Evolutionary conservation across 208 protist species (phyloP).

Genomic region (Trypanosoma boissoni): DNA sequence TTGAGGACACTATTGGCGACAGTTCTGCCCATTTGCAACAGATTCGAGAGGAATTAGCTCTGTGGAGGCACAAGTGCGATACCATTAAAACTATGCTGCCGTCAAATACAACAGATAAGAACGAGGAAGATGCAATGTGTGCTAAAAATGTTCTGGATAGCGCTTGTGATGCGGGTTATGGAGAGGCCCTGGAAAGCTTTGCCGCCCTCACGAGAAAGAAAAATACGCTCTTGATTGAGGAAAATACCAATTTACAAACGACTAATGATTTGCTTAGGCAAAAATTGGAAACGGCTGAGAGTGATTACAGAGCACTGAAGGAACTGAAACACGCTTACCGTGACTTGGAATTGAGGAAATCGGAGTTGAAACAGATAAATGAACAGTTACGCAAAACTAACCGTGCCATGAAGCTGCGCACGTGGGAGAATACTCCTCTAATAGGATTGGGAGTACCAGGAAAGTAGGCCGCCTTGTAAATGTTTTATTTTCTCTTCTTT

Average conservation of each 20-base stretch:
- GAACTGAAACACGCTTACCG: conserved; percentile 27
- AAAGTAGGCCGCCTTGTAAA: neutral
- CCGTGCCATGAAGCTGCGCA: conserved; percentile 11
- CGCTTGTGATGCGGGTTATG: neutral
- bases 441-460: neutral
- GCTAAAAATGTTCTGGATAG: no score
- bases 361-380: conserved; percentile 13
- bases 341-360: conserved; percentile 22
- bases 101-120: neutral
- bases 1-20: conserved; percentile 1
- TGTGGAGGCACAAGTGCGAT: conserved; percentile 5
- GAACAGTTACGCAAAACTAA: conserved; percentile 13
- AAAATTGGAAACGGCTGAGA: neutral
- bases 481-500: neutral
- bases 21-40: conserved; percentile 9
- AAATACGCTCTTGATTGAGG: neutral
- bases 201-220: neutral
- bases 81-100: conserved; percentile 7
- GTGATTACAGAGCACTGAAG: conserved; percentile 18
- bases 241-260: neutral
- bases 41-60: conserved; percentile 6
- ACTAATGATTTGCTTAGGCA: conserved; percentile 7
- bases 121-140: neutral
- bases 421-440: conserved; percentile 5
- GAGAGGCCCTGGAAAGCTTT: conserved; percentile 2